Base-by-base conservation (phyloP, 2,329 filamentous ascomycete species). In the Sporothrix humicola region DNA sequence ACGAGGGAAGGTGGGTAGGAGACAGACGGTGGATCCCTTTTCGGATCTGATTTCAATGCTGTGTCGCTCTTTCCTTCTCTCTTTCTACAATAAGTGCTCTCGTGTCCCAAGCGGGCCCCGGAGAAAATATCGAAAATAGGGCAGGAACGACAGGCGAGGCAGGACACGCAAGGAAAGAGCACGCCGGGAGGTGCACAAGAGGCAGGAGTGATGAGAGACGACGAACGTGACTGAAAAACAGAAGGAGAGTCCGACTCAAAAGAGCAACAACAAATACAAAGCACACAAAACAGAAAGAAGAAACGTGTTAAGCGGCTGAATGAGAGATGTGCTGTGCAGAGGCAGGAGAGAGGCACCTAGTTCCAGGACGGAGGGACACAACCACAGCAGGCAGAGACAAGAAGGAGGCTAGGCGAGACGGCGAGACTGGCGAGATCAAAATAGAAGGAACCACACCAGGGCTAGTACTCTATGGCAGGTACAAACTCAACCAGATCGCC, bases 301-400 rank as follows among this genome's bases (percentile, higher is more conserved):
- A 69, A 69, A 58, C 50, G 66, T 69, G 66, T 69, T 58, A 58
- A 69, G 66, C 66, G 66, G 66, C 66, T 69, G 66, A 69, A 69
- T 69, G 66, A 56, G 17, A 2, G 59, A 23, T 46, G 31, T 37
- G 31, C 37, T 17, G n/a, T 44, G 12, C 31, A 54, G n/a, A 23
- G 8, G 10, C 48, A 7, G 48, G 48, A 52, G 48, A 3, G 66
- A 68, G 17, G 44, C 61, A 26, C 6, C 46, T 26, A 12, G 46
- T 26, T 66, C 61, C 61, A 44, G 23, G 65, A 69, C 66, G 66
- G 23, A 56, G 48, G 23, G 44, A 66, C n/a, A 42, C n/a, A 52
- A 31, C 12, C 54, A 58, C 54, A 31, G 20, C 44, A 50, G 63
- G 17, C n/a, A 52, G 44, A 23, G 44, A 68, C 15, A 42, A 17